Evolutionary conservation across 345 rosid genomes (phyloP), one percentile per base, ranked within the genome.

Genomic region (Durio zibethinus): DNA sequence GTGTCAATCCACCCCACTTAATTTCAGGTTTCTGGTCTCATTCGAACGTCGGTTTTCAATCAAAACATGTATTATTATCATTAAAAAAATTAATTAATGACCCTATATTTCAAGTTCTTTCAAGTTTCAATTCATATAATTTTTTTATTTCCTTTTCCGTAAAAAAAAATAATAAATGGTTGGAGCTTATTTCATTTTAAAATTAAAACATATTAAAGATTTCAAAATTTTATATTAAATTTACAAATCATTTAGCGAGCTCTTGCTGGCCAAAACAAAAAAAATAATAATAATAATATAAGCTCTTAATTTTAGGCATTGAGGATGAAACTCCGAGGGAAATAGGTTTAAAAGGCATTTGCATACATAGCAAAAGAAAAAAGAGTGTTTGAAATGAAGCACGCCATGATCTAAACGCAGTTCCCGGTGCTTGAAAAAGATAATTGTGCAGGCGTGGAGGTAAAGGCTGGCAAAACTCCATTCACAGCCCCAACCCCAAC

Each of bases 391-490:
- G 23, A 74, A 75, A 23, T 7, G 45, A 67, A 79, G 85, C 86
- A 81, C 82, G 86, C 86, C 78, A 57, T 36, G 5, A 18, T 15
- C 57, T 4, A 76, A n/a, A 82, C 80, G 77, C 85, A 33, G 27
- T 83, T 83, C 86, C 87, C 86, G 86, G 79, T 27, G 83, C 73
- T 68, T 80, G 72, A 80, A 77, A 80, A 14, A 16, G 40, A n/a
- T 50, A 33, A 16, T 73, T 77, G 85, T 79, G 33, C 53, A 84
- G 80, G 88, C 89, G 88, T 84, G 88, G 75, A 80, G 23, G 77
- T 73, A 83, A 88, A 88, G 89, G 84, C 89, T 88, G 91, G 79
- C 86, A 80, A 77, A 67, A 76, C 75, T 35, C 83, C 78, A 80
- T 70, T 78, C 42, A 4, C 47, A 29, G 5, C 16, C 66, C 23